Evolutionary conservation across 2,329 filamentous ascomycete species (phyloP).

Genomic region (Colletotrichum coccodes): DNA sequence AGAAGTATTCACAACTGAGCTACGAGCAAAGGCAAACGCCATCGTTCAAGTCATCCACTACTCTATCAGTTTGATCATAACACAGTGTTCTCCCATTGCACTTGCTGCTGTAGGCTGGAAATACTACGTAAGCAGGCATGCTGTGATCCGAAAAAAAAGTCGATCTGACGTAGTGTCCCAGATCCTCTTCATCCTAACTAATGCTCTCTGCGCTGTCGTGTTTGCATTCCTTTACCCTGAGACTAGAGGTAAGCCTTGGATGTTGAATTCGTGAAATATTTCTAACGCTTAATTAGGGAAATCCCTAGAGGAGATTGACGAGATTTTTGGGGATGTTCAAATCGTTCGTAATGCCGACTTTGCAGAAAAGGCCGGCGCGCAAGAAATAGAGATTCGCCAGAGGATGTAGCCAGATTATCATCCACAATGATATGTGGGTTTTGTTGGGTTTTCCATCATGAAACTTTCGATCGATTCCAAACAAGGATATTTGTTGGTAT

Average conservation of each 20-base stretch:
- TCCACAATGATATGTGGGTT: no score
- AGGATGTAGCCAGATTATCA: neutral
- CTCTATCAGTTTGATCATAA: conserved; percentile 51
- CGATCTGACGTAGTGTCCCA: neutral
- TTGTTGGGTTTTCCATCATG: no score
- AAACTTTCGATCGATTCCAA: no score
- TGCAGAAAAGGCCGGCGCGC: conserved; percentile 32
- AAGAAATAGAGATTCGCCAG: conserved; percentile 21
- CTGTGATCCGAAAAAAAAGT: neutral
- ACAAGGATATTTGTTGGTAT: no score
- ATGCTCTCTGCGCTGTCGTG: conserved; percentile 46
- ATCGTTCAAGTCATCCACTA: conserved; percentile 53
- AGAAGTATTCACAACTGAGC: conserved; percentile 52
- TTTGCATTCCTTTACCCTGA: conserved; percentile 50
- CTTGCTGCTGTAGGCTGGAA: conserved; percentile 51
- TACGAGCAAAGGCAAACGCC: conserved; percentile 52
- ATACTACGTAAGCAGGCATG: conserved; percentile 44
- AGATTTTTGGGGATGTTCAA: conserved; percentile 51
- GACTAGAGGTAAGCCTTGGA: conserved; percentile 42
- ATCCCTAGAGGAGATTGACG: conserved; percentile 51
- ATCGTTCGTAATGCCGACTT: conserved; percentile 38
- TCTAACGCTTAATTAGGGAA: conserved; percentile 43
- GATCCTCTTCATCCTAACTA: conserved; percentile 51
- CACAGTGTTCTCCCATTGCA: conserved; percentile 52
- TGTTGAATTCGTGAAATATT: fast-evolving